A percentile compares a stretch with the other conserved stretches of the same genome.
These are phyloP conservation scores for Trifolium subterraneum DNA, from an alignment of 306 rosid genomes.

Conservation along the genomic window DNA sequence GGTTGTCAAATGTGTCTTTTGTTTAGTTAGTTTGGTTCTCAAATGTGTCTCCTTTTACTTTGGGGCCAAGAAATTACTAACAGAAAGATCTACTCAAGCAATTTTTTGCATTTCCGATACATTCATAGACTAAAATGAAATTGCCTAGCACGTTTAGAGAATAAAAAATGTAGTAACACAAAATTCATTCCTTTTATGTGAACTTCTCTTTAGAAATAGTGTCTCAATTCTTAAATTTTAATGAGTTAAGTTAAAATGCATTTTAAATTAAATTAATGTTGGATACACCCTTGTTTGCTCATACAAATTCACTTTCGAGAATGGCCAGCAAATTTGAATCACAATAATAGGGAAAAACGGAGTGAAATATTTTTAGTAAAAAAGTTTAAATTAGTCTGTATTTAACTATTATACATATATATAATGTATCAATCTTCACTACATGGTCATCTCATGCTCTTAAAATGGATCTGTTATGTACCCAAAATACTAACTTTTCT, in stretches of 20 bases:
- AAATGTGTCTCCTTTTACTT: neutral
- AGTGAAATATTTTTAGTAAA: neutral
- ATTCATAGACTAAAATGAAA: neutral
- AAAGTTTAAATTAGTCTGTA: neutral
- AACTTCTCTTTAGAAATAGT: neutral
- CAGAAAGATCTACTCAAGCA: neutral
- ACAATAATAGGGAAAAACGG: neutral
- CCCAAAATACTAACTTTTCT: conserved; percentile 18
- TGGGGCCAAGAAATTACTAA: neutral
- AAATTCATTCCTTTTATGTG: neutral
- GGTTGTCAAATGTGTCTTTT: no score
- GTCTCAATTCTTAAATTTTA: neutral
- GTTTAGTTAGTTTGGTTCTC: neutral
- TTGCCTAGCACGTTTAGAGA: neutral
- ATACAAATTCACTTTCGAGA: neutral
- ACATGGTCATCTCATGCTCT: neutral
- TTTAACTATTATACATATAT: neutral
- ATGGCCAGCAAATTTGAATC: neutral
- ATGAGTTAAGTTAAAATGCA: neutral
- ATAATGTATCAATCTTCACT: no score
- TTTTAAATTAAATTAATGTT: neutral
- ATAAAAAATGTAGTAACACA: neutral
- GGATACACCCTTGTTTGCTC: neutral
- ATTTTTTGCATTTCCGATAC: neutral
- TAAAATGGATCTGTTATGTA: conserved; percentile 10